Evolutionary conservation across 1,139 yeast genomes (phyloP).

Genomic region (Geotrichum australiense): DNA sequence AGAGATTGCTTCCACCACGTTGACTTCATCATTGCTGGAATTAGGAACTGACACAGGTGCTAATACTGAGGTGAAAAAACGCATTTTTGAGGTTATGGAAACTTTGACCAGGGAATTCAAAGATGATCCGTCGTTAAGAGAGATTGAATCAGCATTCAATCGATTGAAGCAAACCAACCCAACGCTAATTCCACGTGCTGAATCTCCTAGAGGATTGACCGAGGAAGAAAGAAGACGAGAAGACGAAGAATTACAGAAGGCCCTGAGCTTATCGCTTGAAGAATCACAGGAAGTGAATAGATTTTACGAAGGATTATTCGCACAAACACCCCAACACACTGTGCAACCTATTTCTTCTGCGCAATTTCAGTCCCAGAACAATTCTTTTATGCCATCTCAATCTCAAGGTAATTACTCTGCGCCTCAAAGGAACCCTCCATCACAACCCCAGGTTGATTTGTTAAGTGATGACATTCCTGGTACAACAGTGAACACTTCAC

Average conservation of each 20-base stretch:
- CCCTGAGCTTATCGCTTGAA: slow-evolving; percentile 65
- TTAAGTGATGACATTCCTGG: not conserved
- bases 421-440: not conserved
- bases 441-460: slow-evolving; percentile 5
- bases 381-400: not conserved
- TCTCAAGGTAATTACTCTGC: not conserved
- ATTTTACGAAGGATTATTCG: slow-evolving; percentile 9
- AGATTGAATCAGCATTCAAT: slow-evolving; percentile 57
- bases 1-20: slow-evolving; percentile 65
- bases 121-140: slow-evolving; percentile 64
- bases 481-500: no score
- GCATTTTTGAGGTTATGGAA: slow-evolving; percentile 58
- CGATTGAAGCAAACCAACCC: slow-evolving; percentile 31
- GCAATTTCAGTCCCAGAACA: slow-evolving; percentile 4
- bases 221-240: slow-evolving; percentile 43
- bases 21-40: slow-evolving; percentile 51
- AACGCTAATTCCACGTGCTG: slow-evolving; percentile 41
- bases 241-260: slow-evolving; percentile 76
- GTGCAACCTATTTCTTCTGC: slow-evolving; percentile 16
- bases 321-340: slow-evolving; percentile 18
- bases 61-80: slow-evolving; percentile 61
- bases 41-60: slow-evolving; percentile 51
- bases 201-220: slow-evolving; percentile 55
- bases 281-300: slow-evolving; percentile 36
- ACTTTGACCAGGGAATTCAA: slow-evolving; percentile 54